Evolutionary conservation across 2,329 filamentous ascomycete genomes (phyloP), one percentile per base, ranked within the genome.

Genomic region (Ambrosiella beaveri): DNA sequence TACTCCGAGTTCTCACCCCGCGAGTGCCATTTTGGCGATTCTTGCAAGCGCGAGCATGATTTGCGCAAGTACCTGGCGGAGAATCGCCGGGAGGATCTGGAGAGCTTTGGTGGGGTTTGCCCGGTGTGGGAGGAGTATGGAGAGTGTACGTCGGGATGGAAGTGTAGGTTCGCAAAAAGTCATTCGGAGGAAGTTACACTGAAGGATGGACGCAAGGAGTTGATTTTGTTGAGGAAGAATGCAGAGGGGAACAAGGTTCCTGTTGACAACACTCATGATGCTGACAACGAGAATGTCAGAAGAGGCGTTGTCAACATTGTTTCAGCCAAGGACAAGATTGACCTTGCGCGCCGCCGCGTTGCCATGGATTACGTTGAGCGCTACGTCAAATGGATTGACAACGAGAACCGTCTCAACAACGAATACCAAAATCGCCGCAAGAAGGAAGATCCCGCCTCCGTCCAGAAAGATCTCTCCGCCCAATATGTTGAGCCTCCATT

Each of bases 81-180:
- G 59, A 53, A 55, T 51, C 86, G 89, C 61, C 90, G 91, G 63
- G 81, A 88, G 50, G 81, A 81, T 61, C 88, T 97, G 66, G 77
- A 78, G 4, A 88, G 85, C 0, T 85, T 95, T 65, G 77, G 75
- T 47, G 85, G 87, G 6, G 75, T 84, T 62, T 98, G 93, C 66
- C 91, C 90, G 0, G 78, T 95, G 7, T 96, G 82, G 69, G 83
- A 87, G 63, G 74, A 75, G 13, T 80, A 84, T 62, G 90, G 90
- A 11, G 80, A 76, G 62, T 98, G 93, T 65, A 77, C 80, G 54
- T 80, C 85, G 12, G 93, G 93, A 5, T 98, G 91, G 90, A 95
- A 91, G 68, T 98, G 93, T 68, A 85, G 91, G 19, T 95, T 96
- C 66, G 85, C 88, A 39, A 79, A 79, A 62, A 94, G 88, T 62